Evolutionary conservation across 2,329 filamentous ascomycete genomes (phyloP).

Genomic region (Penicillium olsonii): DNA sequence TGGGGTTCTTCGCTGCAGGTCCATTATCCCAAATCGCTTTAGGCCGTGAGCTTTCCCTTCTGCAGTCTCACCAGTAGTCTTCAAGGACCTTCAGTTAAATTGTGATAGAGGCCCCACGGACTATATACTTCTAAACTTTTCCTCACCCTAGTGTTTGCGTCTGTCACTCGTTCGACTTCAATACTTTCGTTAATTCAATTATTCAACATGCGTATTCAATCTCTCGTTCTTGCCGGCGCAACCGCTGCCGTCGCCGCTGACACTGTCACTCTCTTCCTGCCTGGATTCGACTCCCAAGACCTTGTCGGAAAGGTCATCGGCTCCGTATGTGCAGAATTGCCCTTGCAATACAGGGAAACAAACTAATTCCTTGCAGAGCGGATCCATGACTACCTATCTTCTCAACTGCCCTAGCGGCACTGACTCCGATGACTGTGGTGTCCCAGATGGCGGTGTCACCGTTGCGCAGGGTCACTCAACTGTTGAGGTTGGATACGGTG

Average conservation of each 20-base stretch:
- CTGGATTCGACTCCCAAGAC: slow-evolving; percentile 1
- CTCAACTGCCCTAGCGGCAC: not conserved
- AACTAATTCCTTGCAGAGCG: not conserved
- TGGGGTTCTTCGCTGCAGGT: too few relatives aligned
- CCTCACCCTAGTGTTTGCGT: not conserved
- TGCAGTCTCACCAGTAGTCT: not conserved
- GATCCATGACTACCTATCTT: slow-evolving; percentile 6
- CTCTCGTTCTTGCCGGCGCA: slow-evolving; percentile 7
- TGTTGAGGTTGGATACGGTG: not conserved
- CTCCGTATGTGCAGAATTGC: not conserved
- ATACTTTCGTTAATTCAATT: slow-evolving; percentile 2
- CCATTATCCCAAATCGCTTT: not conserved
- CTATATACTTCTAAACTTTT: not conserved
- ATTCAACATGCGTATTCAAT: slow-evolving; percentile 9
- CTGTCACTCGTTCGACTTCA: not conserved
- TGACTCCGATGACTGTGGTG: not conserved
- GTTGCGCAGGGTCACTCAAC: slow-evolving; percentile 4
- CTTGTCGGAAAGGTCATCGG: slow-evolving; percentile 7
- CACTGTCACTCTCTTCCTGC: slow-evolving; percentile 7
- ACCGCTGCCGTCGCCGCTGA: slow-evolving; percentile 6
- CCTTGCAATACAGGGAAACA: not conserved
- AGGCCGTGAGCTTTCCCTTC: not conserved
- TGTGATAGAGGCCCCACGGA: not conserved
- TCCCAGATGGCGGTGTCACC: not conserved
- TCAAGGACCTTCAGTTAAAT: not conserved